phyloP scores from a whole-genome alignment of 2,329 filamentous ascomycete species.

The Diaporthe destruens region DNA sequence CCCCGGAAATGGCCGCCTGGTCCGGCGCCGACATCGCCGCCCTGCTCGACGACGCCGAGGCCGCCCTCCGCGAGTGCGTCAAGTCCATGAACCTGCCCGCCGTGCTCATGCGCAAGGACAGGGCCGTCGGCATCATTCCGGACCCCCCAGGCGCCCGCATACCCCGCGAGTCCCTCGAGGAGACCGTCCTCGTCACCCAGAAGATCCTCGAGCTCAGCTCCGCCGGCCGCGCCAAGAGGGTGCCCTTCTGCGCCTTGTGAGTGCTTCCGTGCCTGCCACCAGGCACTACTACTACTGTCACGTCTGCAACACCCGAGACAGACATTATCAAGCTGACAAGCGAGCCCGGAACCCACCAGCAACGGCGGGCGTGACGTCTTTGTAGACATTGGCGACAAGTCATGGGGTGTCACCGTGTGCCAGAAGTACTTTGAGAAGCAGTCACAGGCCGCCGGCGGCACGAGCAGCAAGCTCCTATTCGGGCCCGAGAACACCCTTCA shows the following conservation, averaged over 20 bases:
- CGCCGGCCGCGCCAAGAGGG: conserved; percentile 65
- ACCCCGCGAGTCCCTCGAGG: conserved; percentile 89
- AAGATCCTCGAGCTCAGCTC: conserved; percentile 87
- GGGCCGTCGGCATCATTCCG: conserved; percentile 84
- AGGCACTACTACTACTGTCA: not conserved
- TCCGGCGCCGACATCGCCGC: conserved; percentile 80
- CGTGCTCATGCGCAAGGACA: conserved; percentile 85
- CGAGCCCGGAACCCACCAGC: conserved; percentile 42
- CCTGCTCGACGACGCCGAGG: conserved; percentile 91
- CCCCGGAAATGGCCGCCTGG: conserved; percentile 83
- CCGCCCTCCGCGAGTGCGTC: conserved; percentile 84
- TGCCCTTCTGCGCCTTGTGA: conserved; percentile 93
- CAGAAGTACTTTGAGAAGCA: conserved; percentile 85
- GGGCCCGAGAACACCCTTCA: conserved; percentile 85
- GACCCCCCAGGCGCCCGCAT: conserved; percentile 74
- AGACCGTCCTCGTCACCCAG: conserved; percentile 94
- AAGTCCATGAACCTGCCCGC: conserved; percentile 84
- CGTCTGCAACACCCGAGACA: too few species aligned
- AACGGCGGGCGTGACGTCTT: conserved; percentile 98
- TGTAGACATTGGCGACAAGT: conserved; percentile 98
- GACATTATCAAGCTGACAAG: not conserved
- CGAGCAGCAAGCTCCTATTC: conserved; percentile 56
- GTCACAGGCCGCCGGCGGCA: conserved; percentile 29
- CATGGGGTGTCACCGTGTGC: conserved; percentile 92
- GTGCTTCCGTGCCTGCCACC: not conserved